A percentile compares a stretch with the other conserved stretches of the same genome.
Evolutionary conservation across 1,139 yeast species (phyloP).

Genomic region (Oligophagozyma castellii): DNA sequence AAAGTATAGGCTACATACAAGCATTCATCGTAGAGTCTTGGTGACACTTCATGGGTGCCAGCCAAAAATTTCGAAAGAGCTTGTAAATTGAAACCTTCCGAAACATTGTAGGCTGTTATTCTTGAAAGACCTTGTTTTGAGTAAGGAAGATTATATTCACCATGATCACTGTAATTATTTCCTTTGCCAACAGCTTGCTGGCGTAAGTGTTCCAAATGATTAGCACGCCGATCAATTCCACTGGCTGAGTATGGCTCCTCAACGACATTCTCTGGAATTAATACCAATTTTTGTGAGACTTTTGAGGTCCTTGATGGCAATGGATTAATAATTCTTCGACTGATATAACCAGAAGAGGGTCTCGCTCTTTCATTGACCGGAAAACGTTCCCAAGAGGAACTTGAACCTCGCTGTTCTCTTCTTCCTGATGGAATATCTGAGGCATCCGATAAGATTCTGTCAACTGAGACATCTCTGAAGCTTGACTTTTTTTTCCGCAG

Average conservation of each 20-base stretch:
- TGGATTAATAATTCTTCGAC: constrained; percentile 46
- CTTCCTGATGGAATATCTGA: constrained; percentile 70
- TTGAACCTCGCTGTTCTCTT: constrained; percentile 27
- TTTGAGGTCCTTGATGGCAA: constrained; percentile 81
- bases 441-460: constrained; percentile 54
- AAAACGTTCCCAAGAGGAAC: constrained; percentile 18
- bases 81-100: constrained; percentile 64
- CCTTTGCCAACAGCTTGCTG: constrained; percentile 26
- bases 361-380: constrained; percentile 6
- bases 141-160: constrained; percentile 32
- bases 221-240: too few relatives aligned
- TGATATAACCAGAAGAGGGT: neutral
- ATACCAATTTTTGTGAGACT: constrained; percentile 69
- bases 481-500: constrained; percentile 7
- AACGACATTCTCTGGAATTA: constrained; percentile 55
- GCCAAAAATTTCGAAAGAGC: constrained; percentile 51
- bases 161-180: constrained; percentile 55
- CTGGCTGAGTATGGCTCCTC: constrained; percentile 1
- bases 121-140: constrained; percentile 62
- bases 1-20: constrained; percentile 79
- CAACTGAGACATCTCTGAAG: constrained; percentile 60
- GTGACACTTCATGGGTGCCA: constrained; percentile 65
- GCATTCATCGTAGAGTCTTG: constrained; percentile 81
- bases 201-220: neutral
- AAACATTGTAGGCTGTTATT: constrained; percentile 80